A percentile compares a stretch with the other conserved stretches of the same genome.
Evolutionary conservation across 805 yeast genomes (phyloP).

Genomic region (Helenozyma baotianmanensis): DNA sequence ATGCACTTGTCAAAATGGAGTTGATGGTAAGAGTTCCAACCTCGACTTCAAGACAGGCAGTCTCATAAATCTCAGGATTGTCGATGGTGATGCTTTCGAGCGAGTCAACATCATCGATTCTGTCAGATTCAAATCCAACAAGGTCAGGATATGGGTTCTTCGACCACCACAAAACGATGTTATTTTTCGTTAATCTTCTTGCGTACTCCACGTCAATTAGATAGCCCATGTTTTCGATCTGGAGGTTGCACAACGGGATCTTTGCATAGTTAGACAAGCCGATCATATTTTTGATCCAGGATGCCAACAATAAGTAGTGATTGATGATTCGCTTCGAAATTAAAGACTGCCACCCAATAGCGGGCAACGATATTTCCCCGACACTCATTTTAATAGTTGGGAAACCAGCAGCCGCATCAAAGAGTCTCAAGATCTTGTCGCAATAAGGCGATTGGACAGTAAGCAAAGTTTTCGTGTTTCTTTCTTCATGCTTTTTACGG

Average conservation of each 20-base stretch:
- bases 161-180: slow-evolving; percentile 93
- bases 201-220: slow-evolving; percentile 87
- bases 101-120: slow-evolving; percentile 48
- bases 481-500: slow-evolving; percentile 51
- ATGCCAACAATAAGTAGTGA: slow-evolving; percentile 67
- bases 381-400: slow-evolving; percentile 62
- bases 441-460: slow-evolving; percentile 71
- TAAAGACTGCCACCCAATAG: slow-evolving; percentile 76
- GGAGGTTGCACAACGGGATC: slow-evolving; percentile 82
- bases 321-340: slow-evolving; percentile 61
- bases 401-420: slow-evolving; percentile 48
- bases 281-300: slow-evolving; percentile 66
- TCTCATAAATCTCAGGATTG: slow-evolving; percentile 72
- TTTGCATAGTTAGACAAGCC: slow-evolving; percentile 66
- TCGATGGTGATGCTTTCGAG: slow-evolving; percentile 69
- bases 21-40: slow-evolving; percentile 79
- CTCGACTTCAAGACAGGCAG: slow-evolving; percentile 73
- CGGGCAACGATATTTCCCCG: slow-evolving; percentile 58
- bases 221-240: slow-evolving; percentile 69
- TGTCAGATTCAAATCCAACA: slow-evolving; percentile 75
- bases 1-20: slow-evolving; percentile 77
- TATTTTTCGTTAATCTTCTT: slow-evolving; percentile 58
- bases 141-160: slow-evolving; percentile 72
- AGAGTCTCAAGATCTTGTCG: slow-evolving; percentile 39
- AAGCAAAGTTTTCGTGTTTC: slow-evolving; percentile 59